Evolutionary conservation across 2,329 filamentous ascomycete species (phyloP).

Genomic region (Sclerotinia glacialis): DNA sequence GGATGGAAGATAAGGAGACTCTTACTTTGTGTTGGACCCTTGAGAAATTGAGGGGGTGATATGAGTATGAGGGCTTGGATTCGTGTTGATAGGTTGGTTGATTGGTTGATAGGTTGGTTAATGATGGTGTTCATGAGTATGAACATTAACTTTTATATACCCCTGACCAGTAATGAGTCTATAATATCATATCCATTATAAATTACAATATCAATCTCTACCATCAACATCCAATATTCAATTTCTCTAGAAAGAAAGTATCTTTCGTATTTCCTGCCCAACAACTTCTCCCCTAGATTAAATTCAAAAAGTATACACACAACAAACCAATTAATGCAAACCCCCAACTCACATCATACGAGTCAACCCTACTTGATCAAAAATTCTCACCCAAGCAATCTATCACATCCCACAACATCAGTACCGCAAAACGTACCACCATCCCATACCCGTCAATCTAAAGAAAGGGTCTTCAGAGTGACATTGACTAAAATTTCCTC

Average conservation of each 20-base stretch:
- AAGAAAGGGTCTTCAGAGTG: constrained; percentile 1
- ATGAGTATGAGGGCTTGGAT: not conserved
- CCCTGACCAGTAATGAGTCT: not conserved
- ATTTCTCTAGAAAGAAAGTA: not conserved
- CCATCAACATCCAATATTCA: not conserved
- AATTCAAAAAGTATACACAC: not conserved
- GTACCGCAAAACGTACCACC: not conserved
- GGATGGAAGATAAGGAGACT: not conserved
- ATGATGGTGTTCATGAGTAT: not conserved
- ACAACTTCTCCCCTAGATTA: not conserved
- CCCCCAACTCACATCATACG: not conserved
- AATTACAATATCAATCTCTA: not conserved
- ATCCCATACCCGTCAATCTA: not conserved
- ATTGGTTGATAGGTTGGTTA: too few species aligned
- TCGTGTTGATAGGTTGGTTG: not conserved
- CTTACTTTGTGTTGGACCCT: constrained; percentile 2
- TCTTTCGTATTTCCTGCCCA: not conserved
- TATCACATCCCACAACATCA: not conserved
- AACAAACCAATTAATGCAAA: not conserved
- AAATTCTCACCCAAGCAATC: not conserved
- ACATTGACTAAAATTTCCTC: not conserved
- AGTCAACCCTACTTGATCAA: not conserved
- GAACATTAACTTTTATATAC: constrained; percentile 3
- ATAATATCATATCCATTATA: not conserved
- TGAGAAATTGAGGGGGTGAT: not conserved